Percentiles rank a stretch among this genome's conserved stretches.
Evolutionary conservation across 1,284 basidiomycete species (phyloP).

Genomic region (Anthracocystis setariae): DNA sequence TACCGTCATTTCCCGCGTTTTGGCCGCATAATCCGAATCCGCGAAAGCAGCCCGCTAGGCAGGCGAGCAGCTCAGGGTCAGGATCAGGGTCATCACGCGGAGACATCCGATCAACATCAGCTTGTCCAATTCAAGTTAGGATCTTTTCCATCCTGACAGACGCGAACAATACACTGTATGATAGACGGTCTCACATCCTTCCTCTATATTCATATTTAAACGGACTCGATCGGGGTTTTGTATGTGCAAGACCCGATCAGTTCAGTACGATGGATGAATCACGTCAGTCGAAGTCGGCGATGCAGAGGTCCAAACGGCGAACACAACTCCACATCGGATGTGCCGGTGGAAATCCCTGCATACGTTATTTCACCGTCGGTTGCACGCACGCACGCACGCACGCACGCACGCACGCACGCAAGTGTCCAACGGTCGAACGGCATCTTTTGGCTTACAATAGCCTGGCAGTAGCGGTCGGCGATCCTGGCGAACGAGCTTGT

Average conservation of each 20-base stretch:
- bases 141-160: background rate
- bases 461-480: no score
- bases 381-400: no score
- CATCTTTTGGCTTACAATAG: no score
- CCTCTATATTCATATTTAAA: no score
- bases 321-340: background rate
- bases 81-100: slow-evolving; percentile 3
- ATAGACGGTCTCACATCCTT: no score
- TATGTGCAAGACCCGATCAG: no score
- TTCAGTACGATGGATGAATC: background rate
- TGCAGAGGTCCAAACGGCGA: background rate
- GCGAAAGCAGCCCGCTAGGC: background rate
- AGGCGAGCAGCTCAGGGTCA: background rate
- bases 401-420: no score
- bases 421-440: no score
- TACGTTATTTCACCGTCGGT: background rate
- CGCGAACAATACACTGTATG: background rate
- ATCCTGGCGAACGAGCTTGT: no score
- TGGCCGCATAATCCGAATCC: slow-evolving; percentile 1
- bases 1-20: slow-evolving; percentile 1
- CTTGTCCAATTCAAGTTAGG: slow-evolving; percentile 1
- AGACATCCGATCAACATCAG: slow-evolving; percentile 20
- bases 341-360: background rate
- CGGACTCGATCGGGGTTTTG: no score
- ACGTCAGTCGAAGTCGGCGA: background rate